Evolutionary conservation across 768 basidiomycete species (phyloP), one percentile per base, ranked within the genome.

Genomic region (Crassisporium funariophilum): DNA sequence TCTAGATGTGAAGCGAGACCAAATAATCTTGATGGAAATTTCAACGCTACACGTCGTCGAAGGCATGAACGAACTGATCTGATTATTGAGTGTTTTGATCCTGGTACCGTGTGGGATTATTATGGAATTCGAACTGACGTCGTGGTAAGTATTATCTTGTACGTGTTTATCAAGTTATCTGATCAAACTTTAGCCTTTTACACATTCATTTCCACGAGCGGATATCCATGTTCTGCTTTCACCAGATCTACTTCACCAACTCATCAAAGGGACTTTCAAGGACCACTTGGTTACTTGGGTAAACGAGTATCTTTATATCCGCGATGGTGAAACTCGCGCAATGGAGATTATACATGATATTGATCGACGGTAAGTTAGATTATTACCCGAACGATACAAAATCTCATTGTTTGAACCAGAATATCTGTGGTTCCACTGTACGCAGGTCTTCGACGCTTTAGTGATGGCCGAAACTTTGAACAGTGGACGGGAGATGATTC

Each of bases 201-300:
- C 62, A 5, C 29, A 53, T 35, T 11, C 42, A 15, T 66, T 65
- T 41, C 66, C 66, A 1, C 47, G 58, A 9, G 67, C 67, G 0
- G 59, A 69, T 40, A 67, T 69, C 35, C 57, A 68, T 45, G 60
- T 66, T 35, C 54, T 67, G 4, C 21, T 68, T 1, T 27, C 63
- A 3, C 62, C 66, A 2, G 63, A 68, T 46, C 54, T 68, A 2
- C 55, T 69, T 1, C 69, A 72, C 49, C 68, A 71, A 53, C 15
- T 72, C 13, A 69, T 72, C 50, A 70, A 70, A 44, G 67, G 69
- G 6, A 60, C 55, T 2, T 72, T 71, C 55, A 72, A 71, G 46
- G 71, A 71, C 39, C 71, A 71, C 40, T 53, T 72, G 10, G 69
- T 72, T 4, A 38, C 41, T 11, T 73, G 70, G 71, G 60, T 67